These are phyloP conservation scores for Saccharomycopsis sp. DNA, from an alignment of 805 yeast species.

Conservation along the genomic window DNA sequence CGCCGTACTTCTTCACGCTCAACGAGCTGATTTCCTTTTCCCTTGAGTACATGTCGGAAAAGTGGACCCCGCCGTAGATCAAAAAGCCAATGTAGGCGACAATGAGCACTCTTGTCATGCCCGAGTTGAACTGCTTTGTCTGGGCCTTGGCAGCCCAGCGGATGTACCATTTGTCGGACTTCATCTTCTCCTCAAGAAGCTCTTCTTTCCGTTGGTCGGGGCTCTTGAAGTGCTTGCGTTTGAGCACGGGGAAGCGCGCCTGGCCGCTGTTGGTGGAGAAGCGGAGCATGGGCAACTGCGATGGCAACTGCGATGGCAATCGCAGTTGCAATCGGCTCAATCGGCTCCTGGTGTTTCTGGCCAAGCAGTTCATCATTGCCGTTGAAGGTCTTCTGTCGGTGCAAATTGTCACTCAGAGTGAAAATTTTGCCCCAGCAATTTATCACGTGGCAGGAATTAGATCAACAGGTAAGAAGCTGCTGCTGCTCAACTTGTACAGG, in stretches of 20 bases:
- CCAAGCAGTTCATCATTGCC: too few relatives aligned
- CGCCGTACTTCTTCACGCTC: conserved; percentile 31
- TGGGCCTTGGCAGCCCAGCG: conserved; percentile 48
- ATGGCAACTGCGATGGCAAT: too few relatives aligned
- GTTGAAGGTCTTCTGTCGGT: too few relatives aligned
- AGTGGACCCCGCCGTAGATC: conserved; percentile 52
- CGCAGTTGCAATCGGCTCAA: too few relatives aligned
- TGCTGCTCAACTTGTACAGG: too few relatives aligned
- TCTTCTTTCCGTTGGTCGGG: conserved; percentile 14
- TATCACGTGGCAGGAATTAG: too few relatives aligned
- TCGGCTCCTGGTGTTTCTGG: too few relatives aligned
- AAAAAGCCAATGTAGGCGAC: conserved; percentile 50
- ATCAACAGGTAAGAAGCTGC: too few relatives aligned
- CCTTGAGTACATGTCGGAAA: conserved; percentile 56
- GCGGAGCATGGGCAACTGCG: neutral
- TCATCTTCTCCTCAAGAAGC: conserved; percentile 12
- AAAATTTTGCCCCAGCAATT: too few relatives aligned
- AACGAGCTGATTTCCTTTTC: conserved; percentile 48
- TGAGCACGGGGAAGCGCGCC: neutral
- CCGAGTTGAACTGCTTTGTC: conserved; percentile 49
- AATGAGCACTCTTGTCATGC: conserved; percentile 54
- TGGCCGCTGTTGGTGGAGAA: neutral
- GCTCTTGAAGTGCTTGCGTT: too few relatives aligned
- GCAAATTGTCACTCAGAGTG: too few relatives aligned
- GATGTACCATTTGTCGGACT: conserved; percentile 29